A percentile compares a stretch with the other conserved stretches of the same genome.
These are phyloP conservation scores for Iberis pinnata DNA, from an alignment of 345 rosid species.

Conservation along the genomic window DNA sequence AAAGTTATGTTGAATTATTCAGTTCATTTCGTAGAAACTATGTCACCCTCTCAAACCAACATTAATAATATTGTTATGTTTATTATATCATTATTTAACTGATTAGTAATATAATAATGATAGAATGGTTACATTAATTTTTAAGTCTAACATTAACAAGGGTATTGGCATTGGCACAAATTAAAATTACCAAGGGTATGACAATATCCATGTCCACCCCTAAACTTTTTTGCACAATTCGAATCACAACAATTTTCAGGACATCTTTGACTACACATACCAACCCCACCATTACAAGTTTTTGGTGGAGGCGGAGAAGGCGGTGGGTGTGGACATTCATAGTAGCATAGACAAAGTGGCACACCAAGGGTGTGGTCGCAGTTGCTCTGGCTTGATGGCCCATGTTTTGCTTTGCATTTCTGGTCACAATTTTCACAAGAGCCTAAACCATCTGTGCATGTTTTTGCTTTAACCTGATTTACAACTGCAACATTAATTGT, in stretches of 20 bases:
- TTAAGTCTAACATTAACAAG: too few relatives aligned
- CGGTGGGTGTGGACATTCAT: background rate
- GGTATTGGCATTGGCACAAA: constrained; percentile 27
- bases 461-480: background rate
- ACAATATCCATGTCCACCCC: constrained; percentile 22
- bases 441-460: background rate
- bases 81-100: too few relatives aligned
- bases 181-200: background rate
- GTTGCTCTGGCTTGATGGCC: background rate
- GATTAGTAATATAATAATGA: too few relatives aligned
- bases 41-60: too few relatives aligned
- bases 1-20: too few relatives aligned
- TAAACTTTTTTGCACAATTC: constrained; percentile 7
- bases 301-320: background rate
- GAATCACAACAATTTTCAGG: background rate
- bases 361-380: background rate
- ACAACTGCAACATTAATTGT: constrained; percentile 4
- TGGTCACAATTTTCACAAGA: constrained; percentile 11
- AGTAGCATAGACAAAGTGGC: background rate
- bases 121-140: too few relatives aligned
- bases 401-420: background rate
- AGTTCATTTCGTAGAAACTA: too few relatives aligned
- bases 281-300: constrained; percentile 9
- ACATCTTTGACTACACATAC: constrained; percentile 15
- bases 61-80: too few relatives aligned